phyloP scores from a whole-genome alignment of 805 yeast genomes.

The Lipomyces sp. region DNA sequence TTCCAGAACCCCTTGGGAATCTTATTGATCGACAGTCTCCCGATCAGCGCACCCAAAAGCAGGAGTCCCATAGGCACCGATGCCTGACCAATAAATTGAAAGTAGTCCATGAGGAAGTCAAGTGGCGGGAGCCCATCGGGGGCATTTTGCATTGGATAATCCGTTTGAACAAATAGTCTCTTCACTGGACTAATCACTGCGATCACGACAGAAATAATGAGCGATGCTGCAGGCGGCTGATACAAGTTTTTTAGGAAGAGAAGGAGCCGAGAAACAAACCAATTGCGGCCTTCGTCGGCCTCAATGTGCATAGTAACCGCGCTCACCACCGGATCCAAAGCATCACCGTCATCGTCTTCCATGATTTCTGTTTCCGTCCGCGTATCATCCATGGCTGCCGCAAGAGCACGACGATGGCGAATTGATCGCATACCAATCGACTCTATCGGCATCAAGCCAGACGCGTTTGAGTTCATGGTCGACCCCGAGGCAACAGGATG shows the following conservation, averaged over 20 bases:
- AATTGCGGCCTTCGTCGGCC: not conserved
- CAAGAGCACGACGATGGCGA: constrained; percentile 7
- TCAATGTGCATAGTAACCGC: constrained; percentile 20
- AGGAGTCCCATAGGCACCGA: constrained; percentile 84
- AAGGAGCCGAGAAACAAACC: constrained; percentile 12
- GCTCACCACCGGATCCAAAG: constrained; percentile 27
- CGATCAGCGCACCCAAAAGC: constrained; percentile 81
- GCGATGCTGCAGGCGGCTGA: constrained; percentile 69
- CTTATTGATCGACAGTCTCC: constrained; percentile 58
- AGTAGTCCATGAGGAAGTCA: constrained; percentile 78
- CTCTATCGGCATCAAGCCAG: constrained; percentile 5
- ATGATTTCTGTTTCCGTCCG: not conserved
- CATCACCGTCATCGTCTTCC: constrained; percentile 27
- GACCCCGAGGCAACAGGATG: not conserved
- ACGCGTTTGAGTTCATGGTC: not conserved
- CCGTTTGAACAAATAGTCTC: constrained; percentile 55
- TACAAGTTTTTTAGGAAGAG: constrained; percentile 48
- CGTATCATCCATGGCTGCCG: not conserved
- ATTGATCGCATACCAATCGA: constrained; percentile 19
- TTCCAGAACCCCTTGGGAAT: constrained; percentile 67
- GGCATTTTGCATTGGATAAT: constrained; percentile 58
- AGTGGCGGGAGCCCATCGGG: constrained; percentile 84
- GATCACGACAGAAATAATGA: constrained; percentile 61
- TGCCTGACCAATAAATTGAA: constrained; percentile 78
- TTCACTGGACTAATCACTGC: constrained; percentile 87